Conservation (phyloP, 176 grass and related monocot genomes). For the Ensete ventricosum region DNA sequence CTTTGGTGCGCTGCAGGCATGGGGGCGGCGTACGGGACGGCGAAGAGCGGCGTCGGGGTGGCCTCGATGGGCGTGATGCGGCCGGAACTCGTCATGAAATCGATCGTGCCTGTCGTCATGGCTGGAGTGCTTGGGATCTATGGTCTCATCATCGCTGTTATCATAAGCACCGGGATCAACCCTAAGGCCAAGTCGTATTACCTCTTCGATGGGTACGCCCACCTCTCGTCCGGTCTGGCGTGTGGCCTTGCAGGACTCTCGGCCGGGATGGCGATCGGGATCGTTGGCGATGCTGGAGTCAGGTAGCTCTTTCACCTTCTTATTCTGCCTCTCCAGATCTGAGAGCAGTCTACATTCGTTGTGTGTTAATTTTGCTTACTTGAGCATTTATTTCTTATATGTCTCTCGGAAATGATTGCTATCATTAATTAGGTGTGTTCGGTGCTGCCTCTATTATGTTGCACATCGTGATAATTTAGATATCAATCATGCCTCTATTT, state of each 20-base stretch:
- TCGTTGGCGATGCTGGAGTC: constrained; percentile 94
- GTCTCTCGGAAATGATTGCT: no score
- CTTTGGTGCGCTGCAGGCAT: constrained; percentile 45
- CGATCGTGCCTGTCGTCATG: constrained; percentile 99
- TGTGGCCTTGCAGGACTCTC: constrained; percentile 88
- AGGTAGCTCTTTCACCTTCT: constrained; percentile 31
- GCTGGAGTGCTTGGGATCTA: constrained; percentile 98
- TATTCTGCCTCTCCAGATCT: not conserved
- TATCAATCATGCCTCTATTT: no score
- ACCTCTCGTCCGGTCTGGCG: constrained; percentile 75
- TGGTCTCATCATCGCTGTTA: constrained; percentile 90
- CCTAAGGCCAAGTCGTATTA: constrained; percentile 95
- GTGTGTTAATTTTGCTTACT: not conserved
- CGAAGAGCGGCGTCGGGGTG: constrained; percentile 97
- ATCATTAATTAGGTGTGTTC: no score
- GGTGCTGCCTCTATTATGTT: no score
- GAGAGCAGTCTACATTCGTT: not conserved
- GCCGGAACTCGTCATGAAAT: constrained; percentile 98
- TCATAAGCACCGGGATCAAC: constrained; percentile 94
- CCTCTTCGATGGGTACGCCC: constrained; percentile 91
- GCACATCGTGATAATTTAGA: no score
- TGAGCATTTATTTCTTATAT: not conserved
- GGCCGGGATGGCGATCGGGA: constrained; percentile 94
- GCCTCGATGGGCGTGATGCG: constrained; percentile 99
- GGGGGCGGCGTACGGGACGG: constrained; percentile 94